A percentile compares a stretch with the other conserved stretches of the same genome.
phyloP scores from a whole-genome alignment of 192 early-diverging fungal genomes.

The Podila minutissima region DNA sequence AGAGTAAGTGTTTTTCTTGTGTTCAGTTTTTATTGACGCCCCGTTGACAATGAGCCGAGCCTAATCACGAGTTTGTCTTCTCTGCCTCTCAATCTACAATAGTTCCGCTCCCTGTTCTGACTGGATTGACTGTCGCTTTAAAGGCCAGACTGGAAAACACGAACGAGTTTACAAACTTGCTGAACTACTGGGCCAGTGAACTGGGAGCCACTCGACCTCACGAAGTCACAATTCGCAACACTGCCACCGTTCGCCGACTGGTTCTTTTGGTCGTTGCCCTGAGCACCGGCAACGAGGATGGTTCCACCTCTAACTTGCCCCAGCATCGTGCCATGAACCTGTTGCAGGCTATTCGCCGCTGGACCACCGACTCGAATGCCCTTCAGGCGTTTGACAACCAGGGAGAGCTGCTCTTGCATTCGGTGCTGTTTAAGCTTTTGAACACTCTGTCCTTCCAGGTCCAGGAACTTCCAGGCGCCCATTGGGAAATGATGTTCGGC shows the following conservation, averaged over 20 bases:
- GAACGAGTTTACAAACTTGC: conserved; percentile 38
- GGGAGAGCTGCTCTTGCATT: conserved; percentile 16
- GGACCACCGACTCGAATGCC: conserved; percentile 36
- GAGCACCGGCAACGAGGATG: background rate
- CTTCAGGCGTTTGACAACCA: conserved; percentile 19
- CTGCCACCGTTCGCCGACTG: conserved; percentile 21
- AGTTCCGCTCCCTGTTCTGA: conserved; percentile 25
- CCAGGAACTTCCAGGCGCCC: conserved; percentile 54
- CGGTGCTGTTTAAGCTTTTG: conserved; percentile 46
- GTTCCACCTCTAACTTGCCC: conserved; percentile 31
- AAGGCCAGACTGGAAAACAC: conserved; percentile 30
- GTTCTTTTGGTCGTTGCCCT: conserved; percentile 24
- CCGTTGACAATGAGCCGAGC: background rate
- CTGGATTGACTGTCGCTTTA: conserved; percentile 27
- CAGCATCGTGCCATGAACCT: conserved; percentile 51
- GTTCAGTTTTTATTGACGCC: no score
- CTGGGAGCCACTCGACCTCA: conserved; percentile 11
- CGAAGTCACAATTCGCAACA: conserved; percentile 15
- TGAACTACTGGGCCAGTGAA: conserved; percentile 43
- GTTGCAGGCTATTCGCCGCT: conserved; percentile 50
- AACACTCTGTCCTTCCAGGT: conserved; percentile 42
- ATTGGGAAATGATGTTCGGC: conserved; percentile 58
- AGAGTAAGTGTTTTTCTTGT: conserved; percentile 19
- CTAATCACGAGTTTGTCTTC: background rate
- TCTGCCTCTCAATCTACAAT: background rate